Base-by-base conservation (phyloP, 139 green algal species). In the Trebouxia sp. region DNA sequence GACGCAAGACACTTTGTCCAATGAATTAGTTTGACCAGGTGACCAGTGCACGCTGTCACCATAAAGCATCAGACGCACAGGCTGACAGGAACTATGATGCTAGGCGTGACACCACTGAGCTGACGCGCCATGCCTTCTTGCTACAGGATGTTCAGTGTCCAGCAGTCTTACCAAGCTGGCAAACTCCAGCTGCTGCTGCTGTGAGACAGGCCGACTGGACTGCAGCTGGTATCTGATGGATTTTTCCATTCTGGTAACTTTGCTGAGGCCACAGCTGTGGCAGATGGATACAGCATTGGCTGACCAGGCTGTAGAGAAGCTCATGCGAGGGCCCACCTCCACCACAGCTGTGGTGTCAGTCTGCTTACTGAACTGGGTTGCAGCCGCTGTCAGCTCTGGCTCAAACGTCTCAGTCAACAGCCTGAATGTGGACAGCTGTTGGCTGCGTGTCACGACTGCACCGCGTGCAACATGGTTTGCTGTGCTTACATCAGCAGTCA, bases 211-310 rank as follows among this genome's bases (percentile, higher is more conserved):
- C 1, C 82, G 62, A 9, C 75, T 82, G 24, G 80, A 83, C 58
- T 86, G 84, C 48, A 98, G 81, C 53, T 87, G 72, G 80, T 90
- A 99, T 42, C 96, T 88, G 30, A 91, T 84, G 42, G 85, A 94
- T 20, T 87, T 80, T 89, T 99, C 96, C 41, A 98, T 76, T 55
- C 95, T 91, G 17, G 82, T 87, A 5, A 98, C 91, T 77, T 96
- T 91, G 78, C 43, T 82, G 38, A 99, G 88, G 45, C 95, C 95
- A 78, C 91, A 96, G n/a, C 86, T 91, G 30, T 83, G 65, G 81
- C 95, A 99, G 83, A 99, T 98, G 81, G 92, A 97, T n/a, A 98
- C 90, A 12, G 95, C 97, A 85, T 99, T 99, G 79, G 97, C 91
- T 65, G 91, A 97, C 90, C 93, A 99, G 35, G 97, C 97, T 14